These are phyloP conservation scores for Paraleonurus japonicus DNA, from an alignment of 257 asterid genomes.

Conservation along the genomic window DNA sequence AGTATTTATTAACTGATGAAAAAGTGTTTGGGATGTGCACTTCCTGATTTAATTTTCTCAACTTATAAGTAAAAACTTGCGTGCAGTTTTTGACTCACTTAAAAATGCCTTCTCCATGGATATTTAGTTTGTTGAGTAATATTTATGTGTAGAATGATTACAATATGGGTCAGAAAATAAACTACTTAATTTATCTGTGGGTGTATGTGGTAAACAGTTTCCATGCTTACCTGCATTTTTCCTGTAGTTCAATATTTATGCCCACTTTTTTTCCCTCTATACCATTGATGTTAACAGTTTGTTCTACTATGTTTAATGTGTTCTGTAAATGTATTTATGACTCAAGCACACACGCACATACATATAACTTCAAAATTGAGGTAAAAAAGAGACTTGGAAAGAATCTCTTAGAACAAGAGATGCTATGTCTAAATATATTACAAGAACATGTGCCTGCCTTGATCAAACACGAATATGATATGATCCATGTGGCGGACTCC, in stretches of 20 bases:
- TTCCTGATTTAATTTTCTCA: too few relatives aligned
- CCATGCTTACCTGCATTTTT: slow-evolving; percentile 9
- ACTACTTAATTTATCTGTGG: neutral
- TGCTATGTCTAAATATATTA: neutral
- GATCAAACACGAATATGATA: neutral
- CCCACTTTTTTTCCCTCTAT: neutral
- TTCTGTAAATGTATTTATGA: neutral
- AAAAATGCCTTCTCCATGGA: slow-evolving; percentile 5
- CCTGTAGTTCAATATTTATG: neutral
- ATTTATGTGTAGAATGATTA: neutral
- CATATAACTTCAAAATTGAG: neutral
- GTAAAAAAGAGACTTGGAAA: neutral
- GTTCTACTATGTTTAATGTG: neutral
- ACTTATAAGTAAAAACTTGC: slow-evolving; percentile 12
- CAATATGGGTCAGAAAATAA: neutral
- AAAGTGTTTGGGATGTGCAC: too few relatives aligned
- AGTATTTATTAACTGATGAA: too few relatives aligned
- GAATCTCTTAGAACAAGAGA: neutral
- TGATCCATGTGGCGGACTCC: neutral
- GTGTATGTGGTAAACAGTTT: slow-evolving; percentile 1
- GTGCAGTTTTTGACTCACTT: neutral
- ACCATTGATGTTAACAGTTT: neutral
- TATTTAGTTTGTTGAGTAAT: neutral
- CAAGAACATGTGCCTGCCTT: neutral
- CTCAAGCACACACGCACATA: neutral